Evolutionary conservation across 768 basidiomycete species (phyloP).

Genomic region (Mycena epipterygia): DNA sequence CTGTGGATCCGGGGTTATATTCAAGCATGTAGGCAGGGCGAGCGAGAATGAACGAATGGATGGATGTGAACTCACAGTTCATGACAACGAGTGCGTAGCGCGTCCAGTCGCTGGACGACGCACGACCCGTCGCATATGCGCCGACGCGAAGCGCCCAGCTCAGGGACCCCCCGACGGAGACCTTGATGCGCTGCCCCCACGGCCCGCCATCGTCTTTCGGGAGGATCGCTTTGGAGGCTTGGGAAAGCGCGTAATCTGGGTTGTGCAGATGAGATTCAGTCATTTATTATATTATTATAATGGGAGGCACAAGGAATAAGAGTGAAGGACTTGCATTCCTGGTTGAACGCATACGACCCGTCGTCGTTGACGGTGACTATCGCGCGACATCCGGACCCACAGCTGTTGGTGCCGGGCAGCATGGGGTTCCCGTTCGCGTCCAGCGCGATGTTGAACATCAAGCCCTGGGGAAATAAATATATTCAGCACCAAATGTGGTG

Average conservation of each 20-base stretch:
- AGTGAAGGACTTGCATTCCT: constrained; percentile 71
- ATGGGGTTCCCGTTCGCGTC: constrained; percentile 75
- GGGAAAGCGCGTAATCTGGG: constrained; percentile 74
- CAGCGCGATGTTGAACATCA: constrained; percentile 85
- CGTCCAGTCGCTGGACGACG: constrained; percentile 66
- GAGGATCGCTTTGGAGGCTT: constrained; percentile 79
- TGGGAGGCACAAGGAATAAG: neutral
- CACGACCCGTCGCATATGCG: constrained; percentile 74
- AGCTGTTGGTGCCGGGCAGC: constrained; percentile 75
- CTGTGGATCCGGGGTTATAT: constrained; percentile 38
- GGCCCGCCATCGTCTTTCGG: constrained; percentile 79
- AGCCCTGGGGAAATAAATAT: constrained; percentile 44
- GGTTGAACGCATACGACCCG: constrained; percentile 74
- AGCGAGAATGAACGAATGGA: too few relatives aligned
- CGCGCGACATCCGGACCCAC: constrained; percentile 74
- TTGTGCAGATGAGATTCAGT: neutral
- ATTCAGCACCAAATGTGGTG: neutral
- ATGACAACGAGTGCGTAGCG: constrained; percentile 82
- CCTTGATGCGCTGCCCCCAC: constrained; percentile 77
- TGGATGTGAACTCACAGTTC: constrained; percentile 62
- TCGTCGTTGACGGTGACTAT: constrained; percentile 76
- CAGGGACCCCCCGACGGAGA: constrained; percentile 68
- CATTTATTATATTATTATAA: neutral
- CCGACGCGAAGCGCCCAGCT: constrained; percentile 71
- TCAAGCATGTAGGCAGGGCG: too few relatives aligned